phyloP scores from a whole-genome alignment of 108 stramenopile species.

The Cyclotella sp. region DNA sequence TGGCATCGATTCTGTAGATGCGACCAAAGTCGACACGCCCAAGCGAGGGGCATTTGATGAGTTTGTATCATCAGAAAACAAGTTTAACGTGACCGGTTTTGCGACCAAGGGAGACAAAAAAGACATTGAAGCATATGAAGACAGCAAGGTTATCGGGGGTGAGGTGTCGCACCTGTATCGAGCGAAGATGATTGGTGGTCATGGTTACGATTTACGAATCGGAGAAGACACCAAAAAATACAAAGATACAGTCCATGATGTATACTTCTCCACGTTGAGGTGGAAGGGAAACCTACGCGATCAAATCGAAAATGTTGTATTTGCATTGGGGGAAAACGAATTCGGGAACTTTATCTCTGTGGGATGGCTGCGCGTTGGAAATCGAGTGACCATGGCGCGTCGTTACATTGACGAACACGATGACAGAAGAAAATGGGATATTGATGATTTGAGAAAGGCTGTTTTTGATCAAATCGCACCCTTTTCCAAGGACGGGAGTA shows the following conservation, averaged over 20 bases:
- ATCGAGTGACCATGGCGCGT: conserved; percentile 64
- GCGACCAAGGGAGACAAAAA: conserved; percentile 17
- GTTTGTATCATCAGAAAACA: conserved; percentile 53
- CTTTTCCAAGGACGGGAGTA: conserved; percentile 30
- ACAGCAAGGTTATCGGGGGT: background rate
- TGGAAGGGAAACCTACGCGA: conserved; percentile 67
- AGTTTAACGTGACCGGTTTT: conserved; percentile 52
- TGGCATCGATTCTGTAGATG: conserved; percentile 51
- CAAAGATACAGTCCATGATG: conserved; percentile 56
- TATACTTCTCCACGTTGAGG: conserved; percentile 50
- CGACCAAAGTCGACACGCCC: conserved; percentile 57
- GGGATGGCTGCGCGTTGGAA: conserved; percentile 69
- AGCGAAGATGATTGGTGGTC: conserved; percentile 42
- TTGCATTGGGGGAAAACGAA: conserved; percentile 62
- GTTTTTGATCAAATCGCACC: conserved; percentile 53
- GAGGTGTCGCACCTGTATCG: conserved; percentile 15
- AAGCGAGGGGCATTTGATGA: conserved; percentile 58
- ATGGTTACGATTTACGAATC: conserved; percentile 61
- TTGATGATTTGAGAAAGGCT: conserved; percentile 52
- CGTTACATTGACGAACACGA: conserved; percentile 64
- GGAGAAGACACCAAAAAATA: conserved; percentile 32
- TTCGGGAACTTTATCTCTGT: conserved; percentile 63
- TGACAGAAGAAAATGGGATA: conserved; percentile 57
- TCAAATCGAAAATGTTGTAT: conserved; percentile 53
- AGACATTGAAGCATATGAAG: conserved; percentile 19